Evolutionary conservation across 1,284 basidiomycete species (phyloP).

Genomic region (Ceratobasidium sp.): DNA sequence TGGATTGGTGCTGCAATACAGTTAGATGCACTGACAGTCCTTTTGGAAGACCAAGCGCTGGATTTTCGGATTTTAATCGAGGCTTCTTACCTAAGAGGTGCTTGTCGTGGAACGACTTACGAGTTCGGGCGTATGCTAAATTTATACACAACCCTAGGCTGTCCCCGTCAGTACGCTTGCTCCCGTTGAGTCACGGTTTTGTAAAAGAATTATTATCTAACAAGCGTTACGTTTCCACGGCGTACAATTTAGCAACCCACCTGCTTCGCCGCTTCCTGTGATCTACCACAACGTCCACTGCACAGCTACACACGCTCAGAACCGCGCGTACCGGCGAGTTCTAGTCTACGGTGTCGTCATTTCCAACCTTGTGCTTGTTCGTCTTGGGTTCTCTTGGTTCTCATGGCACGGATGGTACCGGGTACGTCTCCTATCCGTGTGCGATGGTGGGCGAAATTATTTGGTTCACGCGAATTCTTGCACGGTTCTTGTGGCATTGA

Average conservation of each 20-base stretch:
- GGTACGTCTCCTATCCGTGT: background rate
- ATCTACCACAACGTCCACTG: slow-evolving; percentile 5
- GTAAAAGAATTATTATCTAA: background rate
- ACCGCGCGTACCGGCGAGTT: background rate
- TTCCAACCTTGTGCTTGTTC: background rate
- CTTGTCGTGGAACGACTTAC: background rate
- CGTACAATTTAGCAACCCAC: background rate
- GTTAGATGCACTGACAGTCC: background rate
- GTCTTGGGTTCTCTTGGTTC: background rate
- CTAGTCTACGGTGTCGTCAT: background rate
- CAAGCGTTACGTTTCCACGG: background rate
- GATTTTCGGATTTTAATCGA: background rate
- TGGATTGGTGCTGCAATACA: background rate
- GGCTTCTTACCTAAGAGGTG: background rate
- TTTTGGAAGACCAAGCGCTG: background rate
- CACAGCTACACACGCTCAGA: background rate
- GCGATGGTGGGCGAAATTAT: background rate
- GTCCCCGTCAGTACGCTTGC: background rate
- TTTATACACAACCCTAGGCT: no score
- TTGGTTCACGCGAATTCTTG: background rate
- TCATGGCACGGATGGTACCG: background rate
- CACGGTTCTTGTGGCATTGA: background rate
- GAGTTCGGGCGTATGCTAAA: background rate
- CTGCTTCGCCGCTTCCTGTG: background rate
- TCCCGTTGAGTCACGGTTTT: background rate